Conservation (phyloP, 2,329 filamentous ascomycete genomes). For the Colletotrichum eleusines region DNA sequence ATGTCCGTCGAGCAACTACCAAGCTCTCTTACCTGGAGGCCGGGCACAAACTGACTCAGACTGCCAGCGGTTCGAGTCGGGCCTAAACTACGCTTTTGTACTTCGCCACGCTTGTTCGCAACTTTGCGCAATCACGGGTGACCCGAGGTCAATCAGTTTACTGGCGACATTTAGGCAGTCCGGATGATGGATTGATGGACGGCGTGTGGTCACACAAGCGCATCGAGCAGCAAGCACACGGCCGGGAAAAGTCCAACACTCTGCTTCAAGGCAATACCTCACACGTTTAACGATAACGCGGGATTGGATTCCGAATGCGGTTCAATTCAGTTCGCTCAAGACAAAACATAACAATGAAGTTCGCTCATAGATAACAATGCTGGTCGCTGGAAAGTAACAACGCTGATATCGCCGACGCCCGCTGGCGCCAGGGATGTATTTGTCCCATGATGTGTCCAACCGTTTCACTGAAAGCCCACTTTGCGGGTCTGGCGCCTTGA, state of each 20-base stretch:
- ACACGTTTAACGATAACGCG: too few species aligned
- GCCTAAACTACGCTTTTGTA: background rate
- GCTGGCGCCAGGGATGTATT: too few species aligned
- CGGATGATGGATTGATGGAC: background rate
- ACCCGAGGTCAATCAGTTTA: too few species aligned
- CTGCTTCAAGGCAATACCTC: too few species aligned
- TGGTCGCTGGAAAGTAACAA: background rate
- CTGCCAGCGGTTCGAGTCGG: background rate
- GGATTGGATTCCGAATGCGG: background rate
- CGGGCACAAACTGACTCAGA: slow-evolving; percentile 23
- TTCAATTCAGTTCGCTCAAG: background rate
- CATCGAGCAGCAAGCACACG: background rate
- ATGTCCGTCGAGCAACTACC: slow-evolving; percentile 20
- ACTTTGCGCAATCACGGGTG: background rate
- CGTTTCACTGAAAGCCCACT: too few species aligned
- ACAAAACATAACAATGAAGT: background rate
- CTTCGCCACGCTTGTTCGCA: background rate
- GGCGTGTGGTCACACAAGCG: background rate
- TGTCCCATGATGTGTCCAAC: too few species aligned
- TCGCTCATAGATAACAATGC: background rate
- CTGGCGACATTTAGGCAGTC: background rate
- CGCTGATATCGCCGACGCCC: background rate
- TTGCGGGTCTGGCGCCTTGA: background rate
- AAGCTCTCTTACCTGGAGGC: background rate
- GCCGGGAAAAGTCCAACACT: too few species aligned